These are phyloP conservation scores for Annulohypoxylon bovei DNA, from an alignment of 495 filamentous ascomycete genomes.

Conservation along the genomic window DNA sequence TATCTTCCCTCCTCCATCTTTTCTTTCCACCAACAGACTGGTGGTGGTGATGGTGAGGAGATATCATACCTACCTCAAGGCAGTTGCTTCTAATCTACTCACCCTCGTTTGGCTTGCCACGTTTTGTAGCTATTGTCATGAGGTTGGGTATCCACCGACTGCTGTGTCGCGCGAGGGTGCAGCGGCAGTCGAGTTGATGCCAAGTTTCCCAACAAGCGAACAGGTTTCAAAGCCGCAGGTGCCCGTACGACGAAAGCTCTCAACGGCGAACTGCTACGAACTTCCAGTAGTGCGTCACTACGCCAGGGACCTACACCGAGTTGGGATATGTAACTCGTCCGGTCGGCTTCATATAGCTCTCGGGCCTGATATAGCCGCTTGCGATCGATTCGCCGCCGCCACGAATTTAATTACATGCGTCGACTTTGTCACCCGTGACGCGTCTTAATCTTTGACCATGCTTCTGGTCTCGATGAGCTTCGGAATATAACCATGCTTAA, in stretches of 20 bases:
- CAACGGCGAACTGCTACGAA: not conserved
- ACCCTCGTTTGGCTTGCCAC: not conserved
- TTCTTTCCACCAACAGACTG: not conserved
- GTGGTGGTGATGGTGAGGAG: not conserved
- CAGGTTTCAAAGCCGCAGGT: slow-evolving; percentile 18
- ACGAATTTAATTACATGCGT: slow-evolving; percentile 29
- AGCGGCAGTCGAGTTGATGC: slow-evolving; percentile 32
- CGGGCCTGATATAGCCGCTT: slow-evolving; percentile 9
- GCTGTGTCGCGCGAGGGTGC: slow-evolving; percentile 29
- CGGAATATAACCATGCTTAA: slow-evolving; percentile 12
- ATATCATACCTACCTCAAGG: slow-evolving; percentile 15
- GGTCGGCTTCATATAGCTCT: not conserved
- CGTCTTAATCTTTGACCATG: slow-evolving; percentile 4
- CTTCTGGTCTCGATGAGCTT: slow-evolving; percentile 5
- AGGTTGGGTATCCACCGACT: slow-evolving; percentile 33
- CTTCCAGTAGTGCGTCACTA: slow-evolving; percentile 15
- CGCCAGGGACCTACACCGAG: slow-evolving; percentile 16
- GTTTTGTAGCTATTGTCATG: slow-evolving; percentile 17
- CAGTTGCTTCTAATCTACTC: slow-evolving; percentile 21
- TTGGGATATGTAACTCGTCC: not conserved
- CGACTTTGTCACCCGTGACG: slow-evolving; percentile 22
- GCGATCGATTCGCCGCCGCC: slow-evolving; percentile 25
- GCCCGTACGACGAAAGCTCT: slow-evolving; percentile 3
- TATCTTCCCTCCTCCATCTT: slow-evolving; percentile 16
- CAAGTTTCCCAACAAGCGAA: slow-evolving; percentile 15